Conservation (phyloP, 257 asterid genomes). For the Przewalskia tangutica region DNA sequence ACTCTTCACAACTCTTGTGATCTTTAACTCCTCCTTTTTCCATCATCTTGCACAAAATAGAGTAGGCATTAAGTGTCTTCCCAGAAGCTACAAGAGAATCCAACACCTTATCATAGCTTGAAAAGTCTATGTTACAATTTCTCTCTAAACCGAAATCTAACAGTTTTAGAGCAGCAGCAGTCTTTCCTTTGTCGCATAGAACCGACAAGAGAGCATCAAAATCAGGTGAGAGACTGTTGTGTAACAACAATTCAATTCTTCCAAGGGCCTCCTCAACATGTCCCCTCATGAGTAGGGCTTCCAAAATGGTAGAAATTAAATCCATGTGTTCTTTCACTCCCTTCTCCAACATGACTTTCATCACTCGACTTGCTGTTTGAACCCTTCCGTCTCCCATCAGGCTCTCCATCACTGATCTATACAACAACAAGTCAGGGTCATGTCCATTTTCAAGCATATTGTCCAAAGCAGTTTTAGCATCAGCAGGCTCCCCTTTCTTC, state of each 20-base stretch:
- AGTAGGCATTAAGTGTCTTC: conserved; percentile 83
- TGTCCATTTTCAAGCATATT: conserved; percentile 82
- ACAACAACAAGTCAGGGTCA: conserved; percentile 62
- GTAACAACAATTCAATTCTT: conserved; percentile 69
- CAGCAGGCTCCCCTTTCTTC: conserved; percentile 66
- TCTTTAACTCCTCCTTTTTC: conserved; percentile 64
- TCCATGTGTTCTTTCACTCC: conserved; percentile 65
- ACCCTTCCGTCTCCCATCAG: conserved; percentile 84
- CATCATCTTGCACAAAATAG: conserved; percentile 61
- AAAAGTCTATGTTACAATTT: conserved; percentile 32
- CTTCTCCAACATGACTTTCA: conserved; percentile 87
- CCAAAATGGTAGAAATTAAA: conserved; percentile 54
- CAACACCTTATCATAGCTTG: conserved; percentile 76
- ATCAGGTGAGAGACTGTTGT: conserved; percentile 55
- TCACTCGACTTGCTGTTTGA: conserved; percentile 91
- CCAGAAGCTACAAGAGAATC: conserved; percentile 73
- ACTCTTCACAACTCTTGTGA: conserved; percentile 50
- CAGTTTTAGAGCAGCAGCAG: conserved; percentile 69
- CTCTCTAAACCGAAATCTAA: conserved; percentile 65
- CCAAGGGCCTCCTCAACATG: conserved; percentile 95
- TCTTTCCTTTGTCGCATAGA: conserved; percentile 68
- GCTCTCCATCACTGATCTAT: conserved; percentile 68
- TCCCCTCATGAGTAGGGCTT: conserved; percentile 78
- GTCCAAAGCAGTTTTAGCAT: conserved; percentile 73
- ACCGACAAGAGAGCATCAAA: conserved; percentile 44